These are phyloP conservation scores for Aspergillus nidulans DNA, from an alignment of 495 filamentous ascomycete species.

Conservation along the genomic window DNA sequence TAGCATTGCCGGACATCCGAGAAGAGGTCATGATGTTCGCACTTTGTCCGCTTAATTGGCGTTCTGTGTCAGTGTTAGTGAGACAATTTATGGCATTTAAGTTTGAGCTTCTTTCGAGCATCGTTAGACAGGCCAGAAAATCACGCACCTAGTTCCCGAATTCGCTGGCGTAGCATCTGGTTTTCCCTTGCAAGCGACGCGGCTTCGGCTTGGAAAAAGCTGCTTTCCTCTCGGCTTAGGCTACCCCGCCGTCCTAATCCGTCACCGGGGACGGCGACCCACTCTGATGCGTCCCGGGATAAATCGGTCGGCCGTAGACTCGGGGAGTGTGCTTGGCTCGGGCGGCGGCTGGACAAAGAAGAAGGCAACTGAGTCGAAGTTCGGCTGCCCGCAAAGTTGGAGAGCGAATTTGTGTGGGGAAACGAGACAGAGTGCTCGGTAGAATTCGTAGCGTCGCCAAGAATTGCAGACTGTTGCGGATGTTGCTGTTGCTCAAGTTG, in stretches of 20 bases:
- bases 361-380: slow-evolving; percentile 31
- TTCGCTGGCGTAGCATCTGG: slow-evolving; percentile 81
- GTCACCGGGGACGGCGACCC: slow-evolving; percentile 26
- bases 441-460: slow-evolving; percentile 61
- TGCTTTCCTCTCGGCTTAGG: slow-evolving; percentile 70
- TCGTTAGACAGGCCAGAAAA: neutral
- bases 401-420: slow-evolving; percentile 37
- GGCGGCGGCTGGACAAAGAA: slow-evolving; percentile 49
- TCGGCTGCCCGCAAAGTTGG: slow-evolving; percentile 24
- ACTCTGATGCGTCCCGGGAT: slow-evolving; percentile 25
- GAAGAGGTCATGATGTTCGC: slow-evolving; percentile 6
- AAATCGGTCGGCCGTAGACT: slow-evolving; percentile 32
- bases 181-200: slow-evolving; percentile 85
- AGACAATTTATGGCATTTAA: neutral
- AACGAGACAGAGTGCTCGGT: slow-evolving; percentile 58
- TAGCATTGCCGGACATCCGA: slow-evolving; percentile 19
- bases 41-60: slow-evolving; percentile 33
- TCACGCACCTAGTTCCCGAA: slow-evolving; percentile 64
- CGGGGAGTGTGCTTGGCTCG: slow-evolving; percentile 38
- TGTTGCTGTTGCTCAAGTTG: slow-evolving; percentile 51
- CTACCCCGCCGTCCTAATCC: slow-evolving; percentile 36
- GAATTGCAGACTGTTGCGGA: slow-evolving; percentile 41
- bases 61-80: slow-evolving; percentile 24
- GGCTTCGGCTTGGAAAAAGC: slow-evolving; percentile 90
- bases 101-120: neutral